Conservation (phyloP, 208 protist genomes). For the Leishmania braziliensis region DNA sequence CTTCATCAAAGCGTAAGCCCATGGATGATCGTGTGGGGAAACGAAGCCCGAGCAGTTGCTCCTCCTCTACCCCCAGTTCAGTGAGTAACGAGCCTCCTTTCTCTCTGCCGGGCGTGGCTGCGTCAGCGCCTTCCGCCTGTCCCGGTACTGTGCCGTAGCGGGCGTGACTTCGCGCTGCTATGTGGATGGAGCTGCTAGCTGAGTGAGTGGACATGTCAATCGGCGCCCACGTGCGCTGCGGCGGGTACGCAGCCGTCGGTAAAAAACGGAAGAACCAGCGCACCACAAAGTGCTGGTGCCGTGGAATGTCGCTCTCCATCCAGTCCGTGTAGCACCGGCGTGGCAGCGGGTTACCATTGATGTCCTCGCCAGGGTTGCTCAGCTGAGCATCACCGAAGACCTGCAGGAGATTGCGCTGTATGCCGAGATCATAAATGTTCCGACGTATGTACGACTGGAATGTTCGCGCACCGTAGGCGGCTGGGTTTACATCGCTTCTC, state of each 20-base stretch:
- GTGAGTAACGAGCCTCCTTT: slow-evolving; percentile 24
- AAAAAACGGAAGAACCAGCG: slow-evolving; percentile 80
- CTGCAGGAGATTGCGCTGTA: slow-evolving; percentile 75
- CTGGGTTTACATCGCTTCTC: background rate
- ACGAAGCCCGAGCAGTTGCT: slow-evolving; percentile 55
- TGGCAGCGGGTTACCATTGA: slow-evolving; percentile 8
- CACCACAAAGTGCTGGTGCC: slow-evolving; percentile 45
- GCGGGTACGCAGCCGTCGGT: slow-evolving; percentile 63
- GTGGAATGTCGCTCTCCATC: slow-evolving; percentile 60
- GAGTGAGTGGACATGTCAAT: slow-evolving; percentile 21
- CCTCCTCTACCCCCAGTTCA: slow-evolving; percentile 43
- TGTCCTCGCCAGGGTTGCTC: slow-evolving; percentile 1
- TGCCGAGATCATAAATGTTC: slow-evolving; percentile 85
- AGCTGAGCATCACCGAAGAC: slow-evolving; percentile 83
- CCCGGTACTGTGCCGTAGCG: slow-evolving; percentile 26
- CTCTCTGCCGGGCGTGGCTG: background rate
- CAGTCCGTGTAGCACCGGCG: slow-evolving; percentile 39
- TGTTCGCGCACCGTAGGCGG: slow-evolving; percentile 6
- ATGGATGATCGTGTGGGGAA: slow-evolving; percentile 58
- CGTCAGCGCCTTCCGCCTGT: background rate
- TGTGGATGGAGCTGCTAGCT: slow-evolving; percentile 36
- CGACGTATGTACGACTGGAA: slow-evolving; percentile 33
- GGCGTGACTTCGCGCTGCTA: slow-evolving; percentile 19
- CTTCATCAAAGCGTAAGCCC: slow-evolving; percentile 12
- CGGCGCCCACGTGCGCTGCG: slow-evolving; percentile 39